Evolutionary conservation across 129 eudicot genomes (phyloP), one percentile per base, ranked within the genome.

Genomic region (Flaveria ramosissima): DNA sequence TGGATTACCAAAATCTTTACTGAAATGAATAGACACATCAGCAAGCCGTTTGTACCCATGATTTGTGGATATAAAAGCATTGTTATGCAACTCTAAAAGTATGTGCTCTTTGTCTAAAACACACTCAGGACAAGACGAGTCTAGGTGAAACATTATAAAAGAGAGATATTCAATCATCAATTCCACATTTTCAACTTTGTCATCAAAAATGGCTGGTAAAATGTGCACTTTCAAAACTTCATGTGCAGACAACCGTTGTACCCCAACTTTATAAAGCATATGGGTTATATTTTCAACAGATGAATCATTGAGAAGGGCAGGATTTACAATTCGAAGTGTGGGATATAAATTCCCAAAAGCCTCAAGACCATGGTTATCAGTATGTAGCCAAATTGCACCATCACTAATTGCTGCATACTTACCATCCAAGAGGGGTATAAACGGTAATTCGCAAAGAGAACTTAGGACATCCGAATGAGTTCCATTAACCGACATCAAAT

Each of bases 341-440:
- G 87, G 68, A 75, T 80, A 86, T 55, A 91, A 73, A 39, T 65
- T 76, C 17, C 87, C 80, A 60, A 86, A 91, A 70, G 85, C 85
- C 60, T 86, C 82, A 63, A 73, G 83, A 64, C 82, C 85, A 83
- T 76, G 76, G 19, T 82, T 81, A 70, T 86, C 87, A n/a, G 77
- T 71, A 72, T 83, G 83, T 83, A 88, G 83, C 97, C 97, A 91
- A 65, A 91, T 88, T 62, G 89, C 67, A 70, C 88, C 92, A 21
- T 80, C 89, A 39, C 76, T 76, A 68, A 82, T 36, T 15, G 97
- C 89, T 62, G 92, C 42, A 66, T 72, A 88, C 21, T 61, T 81
- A 55, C 94, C 92, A 79, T 91, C 88, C 46, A 86, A 77, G 23
- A 91, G 88, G 23, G 94, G 97, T 76, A 91, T 83, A 82, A 91